Evolutionary conservation across 2,329 filamentous ascomycete species (phyloP).

Genomic region (Hypomyces rosellus): DNA sequence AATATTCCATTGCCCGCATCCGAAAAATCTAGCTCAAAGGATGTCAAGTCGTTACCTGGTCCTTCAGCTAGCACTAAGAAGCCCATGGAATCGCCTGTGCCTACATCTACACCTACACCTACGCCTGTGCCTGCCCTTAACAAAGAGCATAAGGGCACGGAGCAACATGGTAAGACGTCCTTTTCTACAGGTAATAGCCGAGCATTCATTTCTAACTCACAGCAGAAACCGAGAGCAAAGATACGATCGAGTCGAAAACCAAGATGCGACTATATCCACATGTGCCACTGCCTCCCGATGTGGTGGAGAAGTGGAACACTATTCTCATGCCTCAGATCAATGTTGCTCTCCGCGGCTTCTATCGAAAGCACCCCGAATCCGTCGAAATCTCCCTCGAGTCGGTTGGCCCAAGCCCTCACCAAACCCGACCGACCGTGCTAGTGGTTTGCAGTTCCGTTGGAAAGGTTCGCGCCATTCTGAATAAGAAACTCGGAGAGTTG

Average conservation of each 20-base stretch:
- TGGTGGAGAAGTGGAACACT: conserved; percentile 66
- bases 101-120: background rate
- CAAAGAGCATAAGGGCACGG: background rate
- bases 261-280: conserved; percentile 56
- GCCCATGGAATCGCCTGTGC: background rate
- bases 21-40: conserved; percentile 4
- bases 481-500: conserved; percentile 57
- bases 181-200: background rate
- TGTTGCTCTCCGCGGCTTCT: conserved; percentile 61
- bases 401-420: conserved; percentile 61
- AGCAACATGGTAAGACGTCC: background rate
- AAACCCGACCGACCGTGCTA: conserved; percentile 65
- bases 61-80: conserved; percentile 8
- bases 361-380: conserved; percentile 67
- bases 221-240: conserved; percentile 17
- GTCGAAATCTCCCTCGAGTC: conserved; percentile 73
- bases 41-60: background rate
- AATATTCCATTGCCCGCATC: conserved; percentile 5
- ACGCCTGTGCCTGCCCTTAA: background rate
- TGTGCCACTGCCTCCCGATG: conserved; percentile 50
- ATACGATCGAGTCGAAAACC: conserved; percentile 21
- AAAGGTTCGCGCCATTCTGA: conserved; percentile 65
- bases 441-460: conserved; percentile 70
- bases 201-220: background rate
- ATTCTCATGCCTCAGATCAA: conserved; percentile 68